Base-by-base conservation (phyloP, 1,284 basidiomycete genomes). In the Golubevia pallescens region DNA sequence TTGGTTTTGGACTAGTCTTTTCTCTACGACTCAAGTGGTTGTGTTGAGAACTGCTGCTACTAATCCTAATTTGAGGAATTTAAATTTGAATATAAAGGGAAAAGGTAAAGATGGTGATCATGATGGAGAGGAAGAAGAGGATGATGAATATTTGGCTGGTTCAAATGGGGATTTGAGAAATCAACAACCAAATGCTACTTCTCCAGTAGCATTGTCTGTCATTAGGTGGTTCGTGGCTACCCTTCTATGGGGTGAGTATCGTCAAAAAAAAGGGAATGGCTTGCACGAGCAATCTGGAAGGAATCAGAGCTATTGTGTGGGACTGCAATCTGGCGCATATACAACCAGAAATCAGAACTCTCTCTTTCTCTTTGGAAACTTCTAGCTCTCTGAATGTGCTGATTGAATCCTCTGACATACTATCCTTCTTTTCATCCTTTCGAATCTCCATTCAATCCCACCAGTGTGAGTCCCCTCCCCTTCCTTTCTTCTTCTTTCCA, bases 1-100 rank as follows among this genome's bases (percentile, higher is more conserved):
- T 6, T 97, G 96, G 95, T 92, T 88, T 0, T 97, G 95, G 95
- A 95, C 93, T 8, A 74, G 73, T 20, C 19, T 78, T 1, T 73
- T 71, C 7, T 74, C 62, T 58, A 24, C 64, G 0, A 28, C 53
- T 6, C 63, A 67, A 38, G 61, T 66, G 1, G 10, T 57, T 3
- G 59, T 68, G 14, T 24, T 71, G 16, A 21, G 69, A 58, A 48
- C n/a, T 24, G n/a, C 55, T 73, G 10, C 66, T 68, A 62, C 7
- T 21, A 32, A 21, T 21, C 54, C 24, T 56, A 13, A 6, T 56
- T 21, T 28, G 13, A n/a, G n/a, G n/a, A 56, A 2, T 21, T 7
- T 5, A 32, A 32, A 10, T 21, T 56, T 56, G 54, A 13, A 5
- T 6, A n/a, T n/a, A n/a, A 32, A 21, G 10, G 53, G 58, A 48